Conservation (phyloP, 352 stramenopile genomes). For the Phytophthora citricola region DNA sequence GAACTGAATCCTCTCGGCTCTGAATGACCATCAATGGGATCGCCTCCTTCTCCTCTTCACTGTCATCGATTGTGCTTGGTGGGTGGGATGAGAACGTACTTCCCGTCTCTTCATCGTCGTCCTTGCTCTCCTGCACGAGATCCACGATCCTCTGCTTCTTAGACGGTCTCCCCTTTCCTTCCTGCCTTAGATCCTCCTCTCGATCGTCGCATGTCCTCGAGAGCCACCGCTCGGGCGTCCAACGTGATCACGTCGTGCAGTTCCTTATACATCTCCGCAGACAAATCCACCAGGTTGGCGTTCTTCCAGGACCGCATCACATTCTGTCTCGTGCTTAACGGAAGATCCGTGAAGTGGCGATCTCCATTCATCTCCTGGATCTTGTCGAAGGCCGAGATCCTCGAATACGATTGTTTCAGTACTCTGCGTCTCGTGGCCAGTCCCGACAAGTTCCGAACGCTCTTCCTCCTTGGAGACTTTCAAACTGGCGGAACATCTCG, state of each 20-base stretch:
- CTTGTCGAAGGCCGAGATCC: slow-evolving; percentile 40
- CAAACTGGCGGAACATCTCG: slow-evolving; percentile 40
- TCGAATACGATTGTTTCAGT: slow-evolving; percentile 38
- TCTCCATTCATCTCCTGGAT: slow-evolving; percentile 45
- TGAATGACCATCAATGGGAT: slow-evolving; percentile 19
- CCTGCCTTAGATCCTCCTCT: slow-evolving; percentile 19
- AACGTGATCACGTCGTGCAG: slow-evolving; percentile 31
- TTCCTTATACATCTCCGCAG: slow-evolving; percentile 30
- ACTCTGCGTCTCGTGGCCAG: slow-evolving; percentile 38
- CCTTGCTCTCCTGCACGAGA: slow-evolving; percentile 10
- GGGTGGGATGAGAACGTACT: slow-evolving; percentile 26
- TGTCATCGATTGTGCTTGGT: slow-evolving; percentile 23
- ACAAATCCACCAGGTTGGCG: slow-evolving; percentile 42
- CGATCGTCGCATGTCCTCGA: slow-evolving; percentile 39
- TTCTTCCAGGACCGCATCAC: slow-evolving; percentile 47
- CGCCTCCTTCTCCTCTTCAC: slow-evolving; percentile 36
- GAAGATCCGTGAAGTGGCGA: slow-evolving; percentile 30
- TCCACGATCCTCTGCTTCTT: slow-evolving; percentile 23
- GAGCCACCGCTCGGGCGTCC: slow-evolving; percentile 30
- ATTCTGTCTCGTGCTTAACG: slow-evolving; percentile 14
- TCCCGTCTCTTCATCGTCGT: slow-evolving; percentile 24
- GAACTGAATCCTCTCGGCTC: not conserved
- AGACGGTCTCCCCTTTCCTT: slow-evolving; percentile 8
- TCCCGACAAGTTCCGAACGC: slow-evolving; percentile 32
- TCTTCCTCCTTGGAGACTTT: slow-evolving; percentile 24